These are phyloP conservation scores for Sporisorium graminicola DNA, from an alignment of 1,284 basidiomycete species.

Conservation along the genomic window DNA sequence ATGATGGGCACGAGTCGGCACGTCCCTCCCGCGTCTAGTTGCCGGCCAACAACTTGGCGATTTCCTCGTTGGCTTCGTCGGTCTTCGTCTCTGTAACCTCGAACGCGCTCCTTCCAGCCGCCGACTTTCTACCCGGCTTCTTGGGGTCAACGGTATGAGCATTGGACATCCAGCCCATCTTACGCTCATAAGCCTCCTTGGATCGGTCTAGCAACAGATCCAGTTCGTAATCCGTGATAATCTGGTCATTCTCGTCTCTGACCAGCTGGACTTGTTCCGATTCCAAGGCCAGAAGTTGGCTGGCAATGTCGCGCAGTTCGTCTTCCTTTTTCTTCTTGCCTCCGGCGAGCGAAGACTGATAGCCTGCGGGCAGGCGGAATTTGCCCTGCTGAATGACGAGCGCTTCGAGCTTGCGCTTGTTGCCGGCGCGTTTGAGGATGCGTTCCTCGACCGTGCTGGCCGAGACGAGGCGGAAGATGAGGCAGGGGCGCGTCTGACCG, in stretches of 20 bases:
- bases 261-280: slow-evolving; percentile 91
- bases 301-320: slow-evolving; percentile 74
- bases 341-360: slow-evolving; percentile 71
- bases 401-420: slow-evolving; percentile 89
- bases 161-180: slow-evolving; percentile 78
- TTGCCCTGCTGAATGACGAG: slow-evolving; percentile 91
- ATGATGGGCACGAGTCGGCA: not conserved
- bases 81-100: slow-evolving; percentile 83
- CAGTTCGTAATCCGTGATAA: slow-evolving; percentile 83
- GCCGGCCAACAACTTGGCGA: slow-evolving; percentile 73
- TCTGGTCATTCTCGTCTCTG: slow-evolving; percentile 77
- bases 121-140: slow-evolving; percentile 20
- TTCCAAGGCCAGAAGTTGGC: slow-evolving; percentile 83
- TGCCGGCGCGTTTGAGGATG: slow-evolving; percentile 87
- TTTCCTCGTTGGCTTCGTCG: slow-evolving; percentile 79
- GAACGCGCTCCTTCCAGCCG: slow-evolving; percentile 75
- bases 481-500: slow-evolving; percentile 79
- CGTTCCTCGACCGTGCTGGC: slow-evolving; percentile 86
- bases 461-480: slow-evolving; percentile 83
- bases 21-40: slow-evolving; percentile 4
- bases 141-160: slow-evolving; percentile 17
- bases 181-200: slow-evolving; percentile 81
- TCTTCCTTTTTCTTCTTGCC: slow-evolving; percentile 65
- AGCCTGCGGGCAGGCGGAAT: slow-evolving; percentile 48
- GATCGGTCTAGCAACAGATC: slow-evolving; percentile 84